A percentile compares a stretch with the other conserved stretches of the same genome.
phyloP scores from a whole-genome alignment of 768 basidiomycete species.

The Rhodosporidiobolus odoratus region DNA sequence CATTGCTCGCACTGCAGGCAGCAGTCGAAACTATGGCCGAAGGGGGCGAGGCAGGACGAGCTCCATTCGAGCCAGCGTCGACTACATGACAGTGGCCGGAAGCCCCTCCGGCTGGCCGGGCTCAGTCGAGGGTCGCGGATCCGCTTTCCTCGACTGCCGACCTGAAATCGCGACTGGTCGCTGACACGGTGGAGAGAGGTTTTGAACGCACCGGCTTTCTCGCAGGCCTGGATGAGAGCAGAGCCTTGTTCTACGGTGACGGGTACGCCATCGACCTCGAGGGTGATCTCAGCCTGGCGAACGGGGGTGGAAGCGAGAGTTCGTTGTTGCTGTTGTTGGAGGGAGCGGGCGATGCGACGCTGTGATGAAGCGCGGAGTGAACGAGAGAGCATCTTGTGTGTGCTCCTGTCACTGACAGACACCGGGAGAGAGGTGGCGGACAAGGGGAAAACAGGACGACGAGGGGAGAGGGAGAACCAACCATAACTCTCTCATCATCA shows the following conservation, averaged over 20 bases:
- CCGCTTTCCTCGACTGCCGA: neutral
- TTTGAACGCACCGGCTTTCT: conserved; percentile 40
- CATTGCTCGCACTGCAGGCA: too few species aligned
- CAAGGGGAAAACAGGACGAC: too few species aligned
- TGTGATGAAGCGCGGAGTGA: neutral
- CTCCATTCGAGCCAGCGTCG: too few species aligned
- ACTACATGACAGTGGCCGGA: too few species aligned
- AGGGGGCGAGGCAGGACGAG: too few species aligned
- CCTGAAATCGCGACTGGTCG: neutral
- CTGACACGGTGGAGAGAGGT: neutral
- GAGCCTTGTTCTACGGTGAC: conserved; percentile 89
- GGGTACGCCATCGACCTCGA: conserved; percentile 94
- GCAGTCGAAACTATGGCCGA: too few species aligned
- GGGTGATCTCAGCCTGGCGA: conserved; percentile 55
- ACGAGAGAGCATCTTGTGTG: conserved; percentile 21
- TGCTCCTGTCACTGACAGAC: too few species aligned
- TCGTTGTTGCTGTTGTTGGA: neutral
- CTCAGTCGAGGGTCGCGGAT: too few species aligned
- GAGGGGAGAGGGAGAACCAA: neutral
- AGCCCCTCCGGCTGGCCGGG: too few species aligned
- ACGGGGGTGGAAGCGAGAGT: conserved; percentile 6
- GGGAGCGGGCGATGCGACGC: conserved; percentile 4
- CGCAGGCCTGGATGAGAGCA: conserved; percentile 44
- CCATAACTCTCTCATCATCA: neutral
- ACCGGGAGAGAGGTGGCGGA: neutral